Percentiles rank a stretch among this genome's conserved stretches.
Evolutionary conservation across 2,329 filamentous ascomycete genomes (phyloP).

Genomic region (Biscogniauxia sp.): DNA sequence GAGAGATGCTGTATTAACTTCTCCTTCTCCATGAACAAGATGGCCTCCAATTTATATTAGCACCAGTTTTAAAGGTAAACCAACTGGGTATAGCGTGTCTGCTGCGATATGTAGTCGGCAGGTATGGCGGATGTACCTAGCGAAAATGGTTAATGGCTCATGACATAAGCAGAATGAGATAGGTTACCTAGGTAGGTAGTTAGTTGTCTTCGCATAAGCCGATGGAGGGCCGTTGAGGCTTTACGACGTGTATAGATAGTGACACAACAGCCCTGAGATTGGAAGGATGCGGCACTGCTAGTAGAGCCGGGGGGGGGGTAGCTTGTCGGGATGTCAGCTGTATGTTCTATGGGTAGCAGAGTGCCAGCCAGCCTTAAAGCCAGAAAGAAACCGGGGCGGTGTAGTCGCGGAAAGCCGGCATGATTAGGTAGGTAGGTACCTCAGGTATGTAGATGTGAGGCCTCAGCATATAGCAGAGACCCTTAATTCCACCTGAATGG

Average conservation of each 20-base stretch:
- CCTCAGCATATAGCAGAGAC: neutral
- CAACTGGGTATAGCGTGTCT: constrained; percentile 1
- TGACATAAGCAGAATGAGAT: constrained; percentile 24
- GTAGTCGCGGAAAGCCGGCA: constrained; percentile 7
- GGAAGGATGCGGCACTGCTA: constrained; percentile 21
- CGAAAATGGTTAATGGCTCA: constrained; percentile 16
- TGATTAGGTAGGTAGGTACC: neutral
- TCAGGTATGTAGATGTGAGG: neutral
- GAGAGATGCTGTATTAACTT: constrained; percentile 21
- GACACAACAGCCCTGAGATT: constrained; percentile 15
- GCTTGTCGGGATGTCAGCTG: constrained; percentile 14
- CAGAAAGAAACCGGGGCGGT: constrained; percentile 8
- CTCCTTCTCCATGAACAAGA: constrained; percentile 24
- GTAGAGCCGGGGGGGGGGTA: constrained; percentile 9
- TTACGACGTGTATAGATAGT: constrained; percentile 20
- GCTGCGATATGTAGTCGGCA: constrained; percentile 15
- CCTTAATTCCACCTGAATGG: constrained; percentile 10
- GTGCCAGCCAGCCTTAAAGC: constrained; percentile 4
- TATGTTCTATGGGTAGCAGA: neutral
- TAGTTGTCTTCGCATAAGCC: constrained; percentile 10
- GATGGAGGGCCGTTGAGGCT: constrained; percentile 12
- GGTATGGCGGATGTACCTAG: constrained; percentile 18
- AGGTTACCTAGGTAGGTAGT: constrained; percentile 2
- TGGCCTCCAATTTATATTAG: constrained; percentile 17
- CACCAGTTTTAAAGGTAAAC: constrained; percentile 8